Conservation (phyloP, 768 basidiomycete genomes). For the Russula emetica region DNA sequence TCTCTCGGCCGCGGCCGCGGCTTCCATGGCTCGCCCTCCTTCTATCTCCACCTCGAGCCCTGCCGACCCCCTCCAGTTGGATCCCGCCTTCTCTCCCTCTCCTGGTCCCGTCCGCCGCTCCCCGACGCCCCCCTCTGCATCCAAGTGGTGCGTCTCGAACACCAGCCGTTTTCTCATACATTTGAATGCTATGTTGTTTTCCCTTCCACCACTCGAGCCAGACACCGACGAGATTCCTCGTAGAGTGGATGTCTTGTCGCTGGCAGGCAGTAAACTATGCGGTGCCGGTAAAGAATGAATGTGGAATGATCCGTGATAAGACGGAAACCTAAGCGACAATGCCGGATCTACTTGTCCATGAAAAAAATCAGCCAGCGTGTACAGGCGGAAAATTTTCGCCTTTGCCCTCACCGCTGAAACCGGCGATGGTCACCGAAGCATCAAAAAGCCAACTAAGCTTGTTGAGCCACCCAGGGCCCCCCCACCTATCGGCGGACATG, state of each 20-base stretch:
- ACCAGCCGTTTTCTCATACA: constrained; percentile 83
- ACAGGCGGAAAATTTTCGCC: constrained; percentile 2
- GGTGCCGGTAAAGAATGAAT: constrained; percentile 73
- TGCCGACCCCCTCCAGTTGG: constrained; percentile 8
- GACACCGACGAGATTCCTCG: constrained; percentile 68
- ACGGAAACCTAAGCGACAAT: constrained; percentile 67
- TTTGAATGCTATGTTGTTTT: constrained; percentile 95
- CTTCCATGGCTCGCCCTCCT: constrained; percentile 22
- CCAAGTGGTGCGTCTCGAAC: constrained; percentile 88
- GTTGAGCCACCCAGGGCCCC: constrained; percentile 66
- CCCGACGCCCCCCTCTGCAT: constrained; percentile 78
- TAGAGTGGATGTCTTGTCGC: constrained; percentile 77
- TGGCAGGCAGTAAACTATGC: constrained; percentile 68
- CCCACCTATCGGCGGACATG: constrained; percentile 54
- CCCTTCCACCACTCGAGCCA: constrained; percentile 58
- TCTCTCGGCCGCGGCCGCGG: constrained; percentile 17
- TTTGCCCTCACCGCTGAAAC: constrained; percentile 66
- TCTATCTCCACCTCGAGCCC: constrained; percentile 45
- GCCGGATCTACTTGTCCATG: constrained; percentile 63
- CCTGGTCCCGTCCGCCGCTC: constrained; percentile 64
- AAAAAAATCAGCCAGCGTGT: constrained; percentile 8
- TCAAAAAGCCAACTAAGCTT: constrained; percentile 79
- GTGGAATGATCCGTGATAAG: constrained; percentile 80
- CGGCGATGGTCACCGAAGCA: constrained; percentile 64
- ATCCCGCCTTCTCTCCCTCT: constrained; percentile 17